These are phyloP conservation scores for Colletotrichum truncatum DNA, from an alignment of 2,329 filamentous ascomycete genomes.

Conservation along the genomic window DNA sequence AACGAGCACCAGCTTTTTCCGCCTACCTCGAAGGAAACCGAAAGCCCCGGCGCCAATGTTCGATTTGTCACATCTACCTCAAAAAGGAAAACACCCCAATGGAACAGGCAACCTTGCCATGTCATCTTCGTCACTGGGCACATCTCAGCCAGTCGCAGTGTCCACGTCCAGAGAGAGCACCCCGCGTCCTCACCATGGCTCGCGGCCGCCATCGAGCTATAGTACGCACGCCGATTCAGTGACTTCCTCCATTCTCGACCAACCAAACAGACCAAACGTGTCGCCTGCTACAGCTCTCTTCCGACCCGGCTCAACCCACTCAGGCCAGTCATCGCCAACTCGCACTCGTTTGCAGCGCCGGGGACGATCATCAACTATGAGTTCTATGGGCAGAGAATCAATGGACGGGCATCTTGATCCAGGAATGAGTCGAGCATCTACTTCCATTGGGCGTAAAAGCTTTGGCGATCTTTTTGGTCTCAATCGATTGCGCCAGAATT, in stretches of 20 bases:
- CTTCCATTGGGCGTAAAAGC: slow-evolving; percentile 91
- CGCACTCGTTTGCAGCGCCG: slow-evolving; percentile 69
- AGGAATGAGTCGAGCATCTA: slow-evolving; percentile 78
- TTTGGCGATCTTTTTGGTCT: slow-evolving; percentile 89
- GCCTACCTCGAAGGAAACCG: slow-evolving; percentile 78
- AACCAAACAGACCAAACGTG: slow-evolving; percentile 43
- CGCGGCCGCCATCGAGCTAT: slow-evolving; percentile 29
- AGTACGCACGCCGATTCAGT: slow-evolving; percentile 24
- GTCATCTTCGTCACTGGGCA: slow-evolving; percentile 55
- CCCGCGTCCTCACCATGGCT: slow-evolving; percentile 12
- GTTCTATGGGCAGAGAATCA: slow-evolving; percentile 78
- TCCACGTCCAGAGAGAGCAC: slow-evolving; percentile 21
- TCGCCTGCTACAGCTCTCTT: slow-evolving; percentile 62
- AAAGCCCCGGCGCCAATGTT: slow-evolving; percentile 82
- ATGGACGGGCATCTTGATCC: slow-evolving; percentile 76
- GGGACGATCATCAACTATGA: slow-evolving; percentile 89
- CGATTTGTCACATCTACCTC: slow-evolving; percentile 84
- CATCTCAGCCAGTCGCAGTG: slow-evolving; percentile 13
- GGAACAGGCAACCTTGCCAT: slow-evolving; percentile 42
- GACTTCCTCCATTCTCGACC: slow-evolving; percentile 42
- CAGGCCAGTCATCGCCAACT: slow-evolving; percentile 74
- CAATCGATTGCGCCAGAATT: slow-evolving; percentile 81
- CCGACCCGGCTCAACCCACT: slow-evolving; percentile 56
- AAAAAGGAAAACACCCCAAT: slow-evolving; percentile 63
- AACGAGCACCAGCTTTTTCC: slow-evolving; percentile 80